Base-by-base conservation (phyloP, 148 eudicot species). In the Mesembryanthemum crystallinum region DNA sequence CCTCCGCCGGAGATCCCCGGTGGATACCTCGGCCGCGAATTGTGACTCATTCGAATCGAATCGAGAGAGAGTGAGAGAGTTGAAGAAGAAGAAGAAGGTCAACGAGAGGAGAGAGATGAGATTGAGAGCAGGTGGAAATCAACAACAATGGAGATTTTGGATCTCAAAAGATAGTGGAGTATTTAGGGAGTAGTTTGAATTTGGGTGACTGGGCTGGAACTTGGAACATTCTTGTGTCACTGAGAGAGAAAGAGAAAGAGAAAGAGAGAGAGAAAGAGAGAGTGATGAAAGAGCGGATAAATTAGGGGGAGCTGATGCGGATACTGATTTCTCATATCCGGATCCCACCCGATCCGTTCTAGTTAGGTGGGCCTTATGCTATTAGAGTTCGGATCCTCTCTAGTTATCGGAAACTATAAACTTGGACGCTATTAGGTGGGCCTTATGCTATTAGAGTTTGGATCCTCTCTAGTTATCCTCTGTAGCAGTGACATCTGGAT, bases 1-100 rank as follows among this genome's bases (percentile, higher is more conserved):
- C 89, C 79, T 5, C 87, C 86, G 37, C 84, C 83, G 35, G 87
- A 92, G 59, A 92, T 88, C 67, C 95, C 97, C 24, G 97, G 94
- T 43, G 94, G 92, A 78, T 88, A 90, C 37, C 97, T 51, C 0
- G 81, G 81, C 12, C 86, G 85, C 12, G 70, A 25, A 75, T 81
- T 72, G 20, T 51, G 73, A 73, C 75, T 79, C 85, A 82, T 82
- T 77, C 73, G 12, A 11, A 45, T 11, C 11, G n/a, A n/a, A n/a
- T 25, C 15, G 2, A 37, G 17, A 23, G 35, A 52, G 43, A 37
- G 20, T n/a, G 7, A 27, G 47, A 55, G 64, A 30, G 35, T n/a
- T 20, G 25, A 2, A 4, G 7, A 21, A 7, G 20, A 20, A 21
- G 9, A 20, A 8, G 7, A 15, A 13, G 18, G 20, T 25, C n/a